Evolutionary conservation across 306 rosid genomes (phyloP).

Genomic region (Vicia sativa): DNA sequence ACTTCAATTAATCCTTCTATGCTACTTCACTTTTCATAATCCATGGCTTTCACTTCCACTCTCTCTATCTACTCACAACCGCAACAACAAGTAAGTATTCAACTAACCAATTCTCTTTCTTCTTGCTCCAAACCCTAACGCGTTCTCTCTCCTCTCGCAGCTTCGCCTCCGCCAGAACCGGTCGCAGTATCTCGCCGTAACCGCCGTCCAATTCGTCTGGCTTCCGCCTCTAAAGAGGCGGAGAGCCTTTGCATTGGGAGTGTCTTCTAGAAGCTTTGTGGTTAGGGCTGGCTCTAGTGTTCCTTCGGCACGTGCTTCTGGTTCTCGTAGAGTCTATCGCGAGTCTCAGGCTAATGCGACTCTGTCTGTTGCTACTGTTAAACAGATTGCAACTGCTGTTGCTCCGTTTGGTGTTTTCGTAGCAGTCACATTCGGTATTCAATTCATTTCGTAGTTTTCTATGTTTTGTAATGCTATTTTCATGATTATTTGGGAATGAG

Average conservation of each 20-base stretch:
- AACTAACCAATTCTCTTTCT: conserved; percentile 9
- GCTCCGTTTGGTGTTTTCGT: conserved; percentile 68
- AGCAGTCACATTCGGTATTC: conserved; percentile 72
- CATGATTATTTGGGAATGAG: not conserved
- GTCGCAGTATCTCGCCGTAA: conserved; percentile 21
- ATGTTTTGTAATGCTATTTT: not conserved
- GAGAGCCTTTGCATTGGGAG: conserved; percentile 23
- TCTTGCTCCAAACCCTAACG: conserved; percentile 31
- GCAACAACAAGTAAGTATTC: conserved; percentile 19
- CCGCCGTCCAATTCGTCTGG: conserved; percentile 34
- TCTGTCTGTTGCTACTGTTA: conserved; percentile 54
- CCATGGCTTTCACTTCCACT: conserved; percentile 69
- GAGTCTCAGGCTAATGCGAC: conserved; percentile 64
- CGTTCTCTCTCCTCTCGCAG: conserved; percentile 37
- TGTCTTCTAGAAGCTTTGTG: conserved; percentile 41
- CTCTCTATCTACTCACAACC: conserved; percentile 63
- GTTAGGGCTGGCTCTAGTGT: conserved; percentile 45
- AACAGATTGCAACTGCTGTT: conserved; percentile 63
- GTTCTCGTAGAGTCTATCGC: conserved; percentile 70
- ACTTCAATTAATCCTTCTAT: conserved; percentile 11
- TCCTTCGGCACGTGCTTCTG: conserved; percentile 48
- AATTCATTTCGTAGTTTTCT: conserved; percentile 6
- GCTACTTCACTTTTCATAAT: conserved; percentile 32
- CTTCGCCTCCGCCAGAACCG: conserved; percentile 40
- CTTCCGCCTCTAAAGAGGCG: conserved; percentile 38